Evolutionary conservation across 345 rosid species (phyloP).

Genomic region (Bretschneidera sinensis): DNA sequence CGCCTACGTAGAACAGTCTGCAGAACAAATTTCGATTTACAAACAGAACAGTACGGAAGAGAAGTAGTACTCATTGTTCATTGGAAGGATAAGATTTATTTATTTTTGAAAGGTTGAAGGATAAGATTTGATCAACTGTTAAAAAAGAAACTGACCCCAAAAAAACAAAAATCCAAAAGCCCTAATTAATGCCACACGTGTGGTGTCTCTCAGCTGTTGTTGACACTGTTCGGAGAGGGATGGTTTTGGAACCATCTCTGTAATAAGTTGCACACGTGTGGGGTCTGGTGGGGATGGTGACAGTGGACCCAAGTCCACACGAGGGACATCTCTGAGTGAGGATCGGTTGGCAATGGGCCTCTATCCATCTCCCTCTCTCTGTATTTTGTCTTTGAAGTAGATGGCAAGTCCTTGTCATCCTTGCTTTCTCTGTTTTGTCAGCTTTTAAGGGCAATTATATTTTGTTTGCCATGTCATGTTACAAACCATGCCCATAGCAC

Average conservation of each 20-base stretch:
- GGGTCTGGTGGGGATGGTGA: slow-evolving; percentile 19
- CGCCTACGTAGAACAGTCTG: no score
- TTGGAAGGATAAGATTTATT: no score
- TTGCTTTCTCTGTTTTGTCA: slow-evolving; percentile 29
- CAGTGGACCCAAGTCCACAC: slow-evolving; percentile 27
- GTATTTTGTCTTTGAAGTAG: slow-evolving; percentile 17
- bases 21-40: no score
- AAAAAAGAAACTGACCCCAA: neutral
- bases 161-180: neutral
- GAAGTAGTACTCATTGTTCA: no score
- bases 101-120: no score
- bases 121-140: no score
- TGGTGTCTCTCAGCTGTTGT: slow-evolving; percentile 8
- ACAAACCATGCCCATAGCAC: slow-evolving; percentile 5
- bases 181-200: slow-evolving; percentile 26
- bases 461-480: slow-evolving; percentile 29
- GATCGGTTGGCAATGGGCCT: slow-evolving; percentile 33
- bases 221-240: neutral
- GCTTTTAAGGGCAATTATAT: slow-evolving; percentile 15
- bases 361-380: neutral
- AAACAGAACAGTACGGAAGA: no score
- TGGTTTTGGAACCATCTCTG: no score
- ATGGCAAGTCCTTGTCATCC: slow-evolving; percentile 26
- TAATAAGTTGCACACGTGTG: slow-evolving; percentile 30
- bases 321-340: slow-evolving; percentile 14